phyloP scores from a whole-genome alignment of 2,329 filamentous ascomycete species.

The Colletotrichum plurivorum region DNA sequence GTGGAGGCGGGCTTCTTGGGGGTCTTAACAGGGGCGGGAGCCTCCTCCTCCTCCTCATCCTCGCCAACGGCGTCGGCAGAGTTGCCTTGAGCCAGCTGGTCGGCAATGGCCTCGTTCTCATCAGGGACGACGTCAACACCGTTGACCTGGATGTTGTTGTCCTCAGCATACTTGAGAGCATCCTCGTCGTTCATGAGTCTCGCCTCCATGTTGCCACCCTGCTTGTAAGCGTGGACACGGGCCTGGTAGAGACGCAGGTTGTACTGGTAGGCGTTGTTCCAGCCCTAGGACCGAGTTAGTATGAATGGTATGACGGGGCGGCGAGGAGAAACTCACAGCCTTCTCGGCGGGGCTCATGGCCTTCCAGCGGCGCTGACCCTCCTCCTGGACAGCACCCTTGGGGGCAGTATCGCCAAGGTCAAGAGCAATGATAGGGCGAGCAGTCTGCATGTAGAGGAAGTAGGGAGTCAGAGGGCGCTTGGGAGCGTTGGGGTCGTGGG shows the following conservation, averaged over 20 bases:
- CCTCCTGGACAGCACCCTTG: constrained; percentile 89
- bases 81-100: constrained; percentile 67
- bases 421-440: constrained; percentile 83
- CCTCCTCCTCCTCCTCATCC: constrained; percentile 57
- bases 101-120: constrained; percentile 69
- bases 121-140: constrained; percentile 61
- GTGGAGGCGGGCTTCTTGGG: constrained; percentile 67
- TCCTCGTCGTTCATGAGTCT: constrained; percentile 74
- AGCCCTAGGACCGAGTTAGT: constrained; percentile 56
- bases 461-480: constrained; percentile 95
- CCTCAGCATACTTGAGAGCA: constrained; percentile 72
- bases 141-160: constrained; percentile 68
- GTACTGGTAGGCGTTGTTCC: constrained; percentile 78
- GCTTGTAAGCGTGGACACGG: constrained; percentile 75
- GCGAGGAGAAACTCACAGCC: constrained; percentile 54
- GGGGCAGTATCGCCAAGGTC: constrained; percentile 83
- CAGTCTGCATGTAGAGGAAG: constrained; percentile 94
- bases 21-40: constrained; percentile 65
- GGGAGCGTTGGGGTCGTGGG: constrained; percentile 91
- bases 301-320: neutral
- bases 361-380: constrained; percentile 89
- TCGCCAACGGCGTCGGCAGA: constrained; percentile 56
- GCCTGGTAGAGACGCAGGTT: constrained; percentile 77
- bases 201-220: constrained; percentile 69
- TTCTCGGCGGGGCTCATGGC: constrained; percentile 83